Evolutionary conservation across 1,284 basidiomycete species (phyloP), one percentile per base, ranked within the genome.

Genomic region (Irpex sp.): DNA sequence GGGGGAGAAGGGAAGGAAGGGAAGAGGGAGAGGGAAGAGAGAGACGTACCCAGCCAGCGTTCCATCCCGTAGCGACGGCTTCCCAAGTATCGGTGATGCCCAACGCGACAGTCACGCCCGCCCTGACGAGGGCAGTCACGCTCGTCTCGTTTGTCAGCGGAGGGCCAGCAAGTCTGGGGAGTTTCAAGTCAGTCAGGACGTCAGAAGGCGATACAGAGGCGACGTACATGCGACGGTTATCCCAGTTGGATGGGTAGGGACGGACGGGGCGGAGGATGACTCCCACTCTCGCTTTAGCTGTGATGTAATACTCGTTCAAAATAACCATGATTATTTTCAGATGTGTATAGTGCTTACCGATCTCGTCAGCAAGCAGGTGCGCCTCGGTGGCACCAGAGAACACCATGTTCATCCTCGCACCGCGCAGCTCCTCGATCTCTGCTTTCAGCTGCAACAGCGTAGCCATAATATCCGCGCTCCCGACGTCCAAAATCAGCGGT

Each of bases 301-400:
- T 23, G n/a, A n/a, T n/a, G n/a, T n/a, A n/a, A n/a, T n/a, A n/a
- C n/a, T n/a, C n/a, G n/a, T n/a, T n/a, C n/a, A n/a, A n/a, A n/a
- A n/a, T n/a, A n/a, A n/a, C n/a, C n/a, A n/a, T n/a, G n/a, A n/a
- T n/a, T n/a, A n/a, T n/a, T n/a, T n/a, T n/a, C n/a, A n/a, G n/a
- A 10, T 12, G 21, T 10, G 33, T 33, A 8, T 35, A n/a, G 18
- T 2, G 58, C 70, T 51, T 33, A 73, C 88, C 83, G 47, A 96
- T 84, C 64, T 94, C 86, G 49, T 83, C 73, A 0, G 93, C 93
- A 51, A 96, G 72, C 39, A 90, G 74, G 73, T 91, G 83, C 5
- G 90, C 83, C 73, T 96, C 93, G 0, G 83, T 78, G 0, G 85
- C 93, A 5, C 91, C 91, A 36, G 82, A 76, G 67, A 94, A 86